A percentile compares a stretch with the other conserved stretches of the same genome.
Evolutionary conservation across 2,329 filamentous ascomycete genomes (phyloP).

Genomic region (Ilyonectria mors-panacis): DNA sequence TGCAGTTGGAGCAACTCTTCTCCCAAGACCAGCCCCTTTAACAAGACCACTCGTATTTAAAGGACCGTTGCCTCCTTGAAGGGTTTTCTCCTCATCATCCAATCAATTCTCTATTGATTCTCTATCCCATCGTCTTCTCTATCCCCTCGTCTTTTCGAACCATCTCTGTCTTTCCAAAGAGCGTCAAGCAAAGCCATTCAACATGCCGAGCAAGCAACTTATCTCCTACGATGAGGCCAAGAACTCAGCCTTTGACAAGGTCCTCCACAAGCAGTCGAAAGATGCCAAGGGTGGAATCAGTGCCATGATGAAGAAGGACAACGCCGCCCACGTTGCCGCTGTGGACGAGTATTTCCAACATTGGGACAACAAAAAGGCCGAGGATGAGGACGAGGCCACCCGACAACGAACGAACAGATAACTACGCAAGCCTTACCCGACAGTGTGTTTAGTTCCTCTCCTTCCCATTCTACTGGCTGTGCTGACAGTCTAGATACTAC

Average conservation of each 20-base stretch:
- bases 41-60: conserved; percentile 14
- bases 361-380: conserved; percentile 84
- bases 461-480: neutral
- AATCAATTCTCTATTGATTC: neutral
- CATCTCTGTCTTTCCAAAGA: neutral
- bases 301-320: conserved; percentile 86
- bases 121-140: neutral
- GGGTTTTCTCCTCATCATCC: neutral
- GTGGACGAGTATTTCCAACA: conserved; percentile 93
- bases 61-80: neutral
- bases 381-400: conserved; percentile 81
- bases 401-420: conserved; percentile 78
- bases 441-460: conserved; percentile 69
- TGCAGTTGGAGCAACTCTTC: neutral
- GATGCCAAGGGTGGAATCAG: conserved; percentile 77
- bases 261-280: conserved; percentile 79
- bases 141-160: neutral
- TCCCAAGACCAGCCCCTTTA: conserved; percentile 6
- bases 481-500: conserved; percentile 76
- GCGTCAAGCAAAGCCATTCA: conserved; percentile 10
- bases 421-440: conserved; percentile 90
- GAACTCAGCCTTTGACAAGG: conserved; percentile 89
- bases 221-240: conserved; percentile 84
- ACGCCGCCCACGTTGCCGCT: conserved; percentile 78
- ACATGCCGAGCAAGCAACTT: conserved; percentile 61